Conservation (phyloP, 2,329 filamentous ascomycete genomes). For the Penicillium sp. region DNA sequence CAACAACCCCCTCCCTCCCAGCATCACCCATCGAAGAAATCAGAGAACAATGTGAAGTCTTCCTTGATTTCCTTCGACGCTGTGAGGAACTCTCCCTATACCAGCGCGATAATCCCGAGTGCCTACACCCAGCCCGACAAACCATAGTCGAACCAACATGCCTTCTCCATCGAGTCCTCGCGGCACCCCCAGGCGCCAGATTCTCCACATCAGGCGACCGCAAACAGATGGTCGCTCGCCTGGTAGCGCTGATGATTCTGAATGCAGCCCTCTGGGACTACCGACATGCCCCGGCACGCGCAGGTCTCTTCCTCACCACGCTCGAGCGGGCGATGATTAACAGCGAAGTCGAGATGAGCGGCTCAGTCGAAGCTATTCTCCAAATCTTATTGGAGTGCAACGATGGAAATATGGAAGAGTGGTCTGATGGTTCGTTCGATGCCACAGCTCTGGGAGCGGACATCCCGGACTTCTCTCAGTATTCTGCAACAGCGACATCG, state of each 20-base stretch:
- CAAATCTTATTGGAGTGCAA: constrained; percentile 42
- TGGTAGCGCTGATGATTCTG: constrained; percentile 39
- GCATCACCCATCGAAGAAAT: constrained; percentile 33
- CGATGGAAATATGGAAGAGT: constrained; percentile 21
- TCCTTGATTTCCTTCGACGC: constrained; percentile 40
- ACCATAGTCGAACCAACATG: constrained; percentile 32
- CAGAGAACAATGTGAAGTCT: constrained; percentile 37
- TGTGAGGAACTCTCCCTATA: constrained; percentile 39
- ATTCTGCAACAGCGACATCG: constrained; percentile 25
- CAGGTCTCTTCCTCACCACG: constrained; percentile 35
- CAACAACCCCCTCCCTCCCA: background rate
- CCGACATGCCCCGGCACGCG: constrained; percentile 30
- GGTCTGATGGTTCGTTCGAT: background rate
- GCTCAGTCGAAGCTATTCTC: constrained; percentile 41
- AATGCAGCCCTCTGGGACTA: constrained; percentile 46
- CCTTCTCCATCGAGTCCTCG: constrained; percentile 36
- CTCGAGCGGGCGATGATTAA: constrained; percentile 33
- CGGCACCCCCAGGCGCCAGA: constrained; percentile 33
- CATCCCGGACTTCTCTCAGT: constrained; percentile 30
- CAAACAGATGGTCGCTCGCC: constrained; percentile 41
- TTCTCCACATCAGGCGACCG: constrained; percentile 38
- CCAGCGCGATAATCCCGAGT: constrained; percentile 23
- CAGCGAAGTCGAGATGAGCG: constrained; percentile 39
- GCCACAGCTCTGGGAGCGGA: constrained; percentile 2
- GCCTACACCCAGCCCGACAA: constrained; percentile 21